Conservation (phyloP, 805 yeast genomes). For the Wickerhamiella spandovensis region DNA sequence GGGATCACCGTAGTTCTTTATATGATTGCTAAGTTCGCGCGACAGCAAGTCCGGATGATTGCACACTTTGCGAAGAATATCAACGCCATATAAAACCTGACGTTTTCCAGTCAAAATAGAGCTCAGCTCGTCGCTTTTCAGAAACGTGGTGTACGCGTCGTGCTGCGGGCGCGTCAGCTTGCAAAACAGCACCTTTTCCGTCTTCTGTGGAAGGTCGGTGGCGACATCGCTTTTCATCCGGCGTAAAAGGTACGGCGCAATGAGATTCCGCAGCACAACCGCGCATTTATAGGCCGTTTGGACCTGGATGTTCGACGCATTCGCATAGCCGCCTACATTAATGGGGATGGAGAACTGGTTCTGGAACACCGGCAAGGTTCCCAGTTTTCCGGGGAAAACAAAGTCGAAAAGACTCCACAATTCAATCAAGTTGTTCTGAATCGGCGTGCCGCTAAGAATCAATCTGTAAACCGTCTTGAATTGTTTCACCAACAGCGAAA, state of each 20-base stretch:
- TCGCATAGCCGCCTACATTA: slow-evolving; percentile 95
- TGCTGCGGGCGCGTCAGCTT: slow-evolving; percentile 67
- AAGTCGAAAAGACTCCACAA: slow-evolving; percentile 93
- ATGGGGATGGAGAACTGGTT: slow-evolving; percentile 86
- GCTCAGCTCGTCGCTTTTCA: slow-evolving; percentile 60
- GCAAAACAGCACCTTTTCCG: slow-evolving; percentile 89
- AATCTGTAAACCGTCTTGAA: slow-evolving; percentile 73
- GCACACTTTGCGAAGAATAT: slow-evolving; percentile 78
- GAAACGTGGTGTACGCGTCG: slow-evolving; percentile 56
- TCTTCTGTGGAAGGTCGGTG: slow-evolving; percentile 80
- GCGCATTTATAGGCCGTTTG: slow-evolving; percentile 96
- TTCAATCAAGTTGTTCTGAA: slow-evolving; percentile 84
- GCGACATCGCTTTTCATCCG: slow-evolving; percentile 92
- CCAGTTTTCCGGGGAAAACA: slow-evolving; percentile 85
- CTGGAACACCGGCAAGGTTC: slow-evolving; percentile 90
- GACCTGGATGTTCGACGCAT: slow-evolving; percentile 89
- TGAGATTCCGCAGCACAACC: slow-evolving; percentile 70
- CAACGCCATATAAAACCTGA: slow-evolving; percentile 81
- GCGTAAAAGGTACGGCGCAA: slow-evolving; percentile 77
- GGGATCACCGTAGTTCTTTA: slow-evolving; percentile 31
- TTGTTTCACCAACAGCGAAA: slow-evolving; percentile 74
- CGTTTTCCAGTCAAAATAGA: slow-evolving; percentile 64
- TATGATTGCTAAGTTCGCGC: slow-evolving; percentile 28
- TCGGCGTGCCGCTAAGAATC: slow-evolving; percentile 90
- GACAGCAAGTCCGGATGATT: slow-evolving; percentile 85